These are phyloP conservation scores for Boletus subluridellus DNA, from an alignment of 1,284 basidiomycete species.

Conservation along the genomic window DNA sequence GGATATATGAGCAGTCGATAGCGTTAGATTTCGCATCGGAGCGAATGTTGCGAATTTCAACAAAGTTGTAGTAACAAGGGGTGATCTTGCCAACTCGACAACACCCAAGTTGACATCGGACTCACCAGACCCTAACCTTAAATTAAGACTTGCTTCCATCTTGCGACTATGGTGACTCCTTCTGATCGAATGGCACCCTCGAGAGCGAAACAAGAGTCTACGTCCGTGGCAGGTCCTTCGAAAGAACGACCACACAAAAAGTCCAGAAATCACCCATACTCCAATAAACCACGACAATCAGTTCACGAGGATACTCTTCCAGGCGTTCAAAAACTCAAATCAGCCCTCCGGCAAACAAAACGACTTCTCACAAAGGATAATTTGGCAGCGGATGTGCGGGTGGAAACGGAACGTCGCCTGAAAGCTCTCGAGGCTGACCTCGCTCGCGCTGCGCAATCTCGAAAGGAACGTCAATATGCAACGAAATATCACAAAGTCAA, in stretches of 20 bases:
- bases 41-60: background rate
- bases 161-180: background rate
- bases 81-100: too few species aligned
- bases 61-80: too few species aligned
- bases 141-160: conserved; percentile 6
- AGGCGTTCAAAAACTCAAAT: conserved; percentile 78
- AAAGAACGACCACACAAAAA: conserved; percentile 18
- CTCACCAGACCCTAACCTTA: conserved; percentile 28
- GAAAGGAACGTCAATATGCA: conserved; percentile 71
- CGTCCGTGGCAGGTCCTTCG: conserved; percentile 12
- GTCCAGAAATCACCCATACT: conserved; percentile 15
- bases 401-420: conserved; percentile 73
- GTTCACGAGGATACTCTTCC: conserved; percentile 35
- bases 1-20: conserved; percentile 21
- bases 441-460: conserved; percentile 51
- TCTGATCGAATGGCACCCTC: conserved; percentile 18
- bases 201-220: conserved; percentile 9
- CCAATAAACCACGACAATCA: conserved; percentile 21
- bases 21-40: conserved; percentile 32
- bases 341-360: conserved; percentile 72
- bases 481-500: conserved; percentile 81
- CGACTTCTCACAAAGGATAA: conserved; percentile 79
- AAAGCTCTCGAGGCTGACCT: conserved; percentile 75
- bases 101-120: background rate
- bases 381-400: conserved; percentile 72